phyloP scores from a whole-genome alignment of 208 protist genomes.

The Leishmania arabica region DNA sequence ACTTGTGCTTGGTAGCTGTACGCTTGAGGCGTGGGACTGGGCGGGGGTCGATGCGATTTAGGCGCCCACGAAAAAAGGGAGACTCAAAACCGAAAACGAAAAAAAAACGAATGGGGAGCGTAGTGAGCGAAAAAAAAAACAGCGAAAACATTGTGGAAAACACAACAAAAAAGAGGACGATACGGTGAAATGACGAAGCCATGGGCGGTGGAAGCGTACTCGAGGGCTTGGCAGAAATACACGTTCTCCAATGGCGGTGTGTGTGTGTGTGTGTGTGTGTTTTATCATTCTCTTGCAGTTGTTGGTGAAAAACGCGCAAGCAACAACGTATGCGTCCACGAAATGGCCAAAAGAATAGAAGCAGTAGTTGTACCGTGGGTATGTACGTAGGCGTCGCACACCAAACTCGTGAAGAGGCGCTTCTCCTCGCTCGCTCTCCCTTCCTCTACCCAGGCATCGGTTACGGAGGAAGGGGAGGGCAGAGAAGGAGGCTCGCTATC shows the following conservation, averaged over 20 bases:
- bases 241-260: neutral
- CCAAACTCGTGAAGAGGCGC: slow-evolving; percentile 9
- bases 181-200: neutral
- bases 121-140: neutral
- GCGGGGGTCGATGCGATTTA: neutral
- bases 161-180: neutral
- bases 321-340: neutral
- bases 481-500: neutral
- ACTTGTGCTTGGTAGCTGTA: neutral
- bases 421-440: neutral
- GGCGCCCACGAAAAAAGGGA: neutral
- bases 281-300: neutral
- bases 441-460: neutral
- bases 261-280: too few relatives aligned
- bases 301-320: neutral
- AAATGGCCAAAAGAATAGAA: neutral
- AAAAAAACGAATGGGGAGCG: neutral
- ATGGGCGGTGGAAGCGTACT: neutral
- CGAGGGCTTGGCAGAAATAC: neutral
- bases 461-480: neutral
- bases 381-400: neutral
- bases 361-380: neutral
- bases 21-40: neutral
- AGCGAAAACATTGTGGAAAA: neutral
- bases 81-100: neutral